Conservation (phyloP, 2,329 filamentous ascomycete genomes). For the Zasmidium citrigriseum region DNA sequence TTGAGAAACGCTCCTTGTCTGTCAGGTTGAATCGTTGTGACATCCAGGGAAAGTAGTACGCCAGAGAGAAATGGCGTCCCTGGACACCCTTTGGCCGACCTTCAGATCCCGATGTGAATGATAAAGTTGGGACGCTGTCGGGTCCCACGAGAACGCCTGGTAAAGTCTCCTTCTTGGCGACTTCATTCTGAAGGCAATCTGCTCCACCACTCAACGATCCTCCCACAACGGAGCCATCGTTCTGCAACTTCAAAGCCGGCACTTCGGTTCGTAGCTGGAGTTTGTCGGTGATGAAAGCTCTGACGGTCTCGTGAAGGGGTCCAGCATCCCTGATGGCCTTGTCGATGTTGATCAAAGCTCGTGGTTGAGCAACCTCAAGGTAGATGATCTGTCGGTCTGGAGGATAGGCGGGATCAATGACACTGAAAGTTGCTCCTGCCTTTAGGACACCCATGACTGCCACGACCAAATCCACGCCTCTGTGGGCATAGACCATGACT, state of each 20-base stretch:
- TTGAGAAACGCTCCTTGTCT: constrained; percentile 73
- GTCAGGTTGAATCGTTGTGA: constrained; percentile 75
- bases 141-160: constrained; percentile 81
- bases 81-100: constrained; percentile 82
- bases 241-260: constrained; percentile 69
- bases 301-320: constrained; percentile 61
- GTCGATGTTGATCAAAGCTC: constrained; percentile 71
- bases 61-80: constrained; percentile 81
- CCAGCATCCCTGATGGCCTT: constrained; percentile 70
- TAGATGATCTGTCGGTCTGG: constrained; percentile 79
- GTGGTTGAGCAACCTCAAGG: constrained; percentile 75
- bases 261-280: constrained; percentile 72
- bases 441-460: constrained; percentile 74
- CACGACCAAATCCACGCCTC: constrained; percentile 75
- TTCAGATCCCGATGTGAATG: constrained; percentile 66
- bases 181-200: constrained; percentile 65
- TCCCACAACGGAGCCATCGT: constrained; percentile 72
- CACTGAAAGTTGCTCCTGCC: constrained; percentile 61
- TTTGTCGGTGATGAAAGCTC: constrained; percentile 70
- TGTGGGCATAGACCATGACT: constrained; percentile 88
- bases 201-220: constrained; percentile 61
- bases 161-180: constrained; percentile 54
- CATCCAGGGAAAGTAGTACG: constrained; percentile 95
- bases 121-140: constrained; percentile 75
- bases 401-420: constrained; percentile 81